Evolutionary conservation across 2,329 filamentous ascomycete genomes (phyloP), one percentile per base, ranked within the genome.

Genomic region (Zasmidium angulare): DNA sequence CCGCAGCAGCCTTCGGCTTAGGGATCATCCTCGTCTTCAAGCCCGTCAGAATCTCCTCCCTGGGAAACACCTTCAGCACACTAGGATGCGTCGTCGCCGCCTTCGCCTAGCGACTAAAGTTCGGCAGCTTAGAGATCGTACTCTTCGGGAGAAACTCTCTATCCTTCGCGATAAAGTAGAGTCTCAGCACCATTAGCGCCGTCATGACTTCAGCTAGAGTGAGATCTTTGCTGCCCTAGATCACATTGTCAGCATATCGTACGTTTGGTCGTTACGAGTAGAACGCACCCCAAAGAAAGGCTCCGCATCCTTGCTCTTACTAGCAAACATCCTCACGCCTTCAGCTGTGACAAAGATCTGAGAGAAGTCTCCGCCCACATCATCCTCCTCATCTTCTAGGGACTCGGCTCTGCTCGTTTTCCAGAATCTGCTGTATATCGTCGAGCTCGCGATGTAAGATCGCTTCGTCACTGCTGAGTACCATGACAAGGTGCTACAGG

Each of bases 241-340:
- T 4, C 11, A 11, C 11, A 29, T 11, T 29, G 26, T 29, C 11
- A 29, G 26, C 4, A 4, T 29, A 11, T 11, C 11, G 11, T 29
- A 6, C 11, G 26, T 4, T 29, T 4, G 11, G 26, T 6, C 26
- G 26, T 6, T 29, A 29, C 6, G 26, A 29, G 11, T 29, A 29
- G 11, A 11, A 29, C 26, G 4, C 11, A 29, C 78, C 0, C 76
- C 77, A 59, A 81, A 81, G 66, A 79, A 81, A 0, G 78, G 79
- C 4, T 47, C 61, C 6, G 77, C 77, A 53, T 78, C 74, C 11
- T 72, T 69, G 23, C n/a, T n/a, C n/a, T n/a, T n/a, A n/a, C n/a
- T n/a, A 96, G 77, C 40, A 91, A 75, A 1, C 89, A 89, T 75
- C 93, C 90, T 56, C 95, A 77, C 68, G 93, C 89, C 76, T 88